These are phyloP conservation scores for Trichosporon sp. DNA, from an alignment of 1,284 basidiomycete genomes.

Conservation along the genomic window DNA sequence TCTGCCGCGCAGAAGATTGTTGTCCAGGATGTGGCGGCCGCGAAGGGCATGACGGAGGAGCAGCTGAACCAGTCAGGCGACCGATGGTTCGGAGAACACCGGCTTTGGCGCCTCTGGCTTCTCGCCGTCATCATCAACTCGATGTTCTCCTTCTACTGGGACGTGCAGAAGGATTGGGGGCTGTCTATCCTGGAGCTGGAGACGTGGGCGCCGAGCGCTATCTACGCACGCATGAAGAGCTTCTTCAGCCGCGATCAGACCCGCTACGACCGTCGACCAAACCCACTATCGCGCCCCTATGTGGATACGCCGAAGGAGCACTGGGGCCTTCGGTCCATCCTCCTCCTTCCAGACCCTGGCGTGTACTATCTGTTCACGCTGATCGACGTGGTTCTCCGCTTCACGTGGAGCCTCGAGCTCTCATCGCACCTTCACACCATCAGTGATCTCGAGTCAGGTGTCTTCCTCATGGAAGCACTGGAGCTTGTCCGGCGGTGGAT, in stretches of 20 bases:
- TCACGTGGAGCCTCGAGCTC: conserved; percentile 92
- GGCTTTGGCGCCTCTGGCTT: conserved; percentile 79
- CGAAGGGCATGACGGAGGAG: conserved; percentile 50
- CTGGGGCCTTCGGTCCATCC: conserved; percentile 62
- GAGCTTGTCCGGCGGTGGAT: conserved; percentile 87
- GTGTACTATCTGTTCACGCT: conserved; percentile 81
- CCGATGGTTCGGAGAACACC: conserved; percentile 69
- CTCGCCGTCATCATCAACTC: conserved; percentile 82
- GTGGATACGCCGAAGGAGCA: conserved; percentile 46
- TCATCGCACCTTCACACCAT: conserved; percentile 80
- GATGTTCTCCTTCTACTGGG: conserved; percentile 98
- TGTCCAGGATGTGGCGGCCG: conserved; percentile 55
- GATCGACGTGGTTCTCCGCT: conserved; percentile 80
- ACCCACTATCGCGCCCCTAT: conserved; percentile 1
- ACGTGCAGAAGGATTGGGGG: conserved; percentile 97
- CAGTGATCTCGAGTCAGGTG: conserved; percentile 71
- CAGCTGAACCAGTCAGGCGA: conserved; percentile 47
- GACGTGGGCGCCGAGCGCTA: conserved; percentile 33
- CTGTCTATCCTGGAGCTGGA: conserved; percentile 63
- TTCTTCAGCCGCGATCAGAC: neutral
- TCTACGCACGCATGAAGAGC: neutral
- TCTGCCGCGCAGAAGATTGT: conserved; percentile 77
- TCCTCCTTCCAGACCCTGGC: conserved; percentile 67
- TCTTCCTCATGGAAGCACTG: conserved; percentile 85
- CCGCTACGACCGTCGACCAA: conserved; percentile 7